Percentiles rank a stretch among this genome's conserved stretches.
Evolutionary conservation across 2,329 filamentous ascomycete species (phyloP).

Genomic region (Colletotrichum abscissum): DNA sequence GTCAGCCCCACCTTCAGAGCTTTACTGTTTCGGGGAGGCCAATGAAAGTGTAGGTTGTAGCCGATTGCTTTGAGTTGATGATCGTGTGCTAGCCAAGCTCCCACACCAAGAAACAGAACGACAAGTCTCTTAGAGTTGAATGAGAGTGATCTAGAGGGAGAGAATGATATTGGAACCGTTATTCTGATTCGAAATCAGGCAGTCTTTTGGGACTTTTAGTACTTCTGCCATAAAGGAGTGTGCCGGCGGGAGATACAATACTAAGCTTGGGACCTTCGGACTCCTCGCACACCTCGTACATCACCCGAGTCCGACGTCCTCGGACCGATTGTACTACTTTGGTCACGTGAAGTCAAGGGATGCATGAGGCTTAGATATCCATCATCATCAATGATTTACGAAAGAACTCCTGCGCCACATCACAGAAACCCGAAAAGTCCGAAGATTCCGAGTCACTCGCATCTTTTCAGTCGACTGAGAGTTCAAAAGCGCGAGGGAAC

Average conservation of each 20-base stretch:
- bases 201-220: too few species aligned
- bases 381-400: neutral
- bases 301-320: constrained; percentile 9
- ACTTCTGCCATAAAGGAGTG: neutral
- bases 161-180: too few species aligned
- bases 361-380: neutral
- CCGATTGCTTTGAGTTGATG: neutral
- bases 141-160: neutral
- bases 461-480: neutral
- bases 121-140: neutral
- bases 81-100: too few species aligned
- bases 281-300: constrained; percentile 1
- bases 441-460: neutral
- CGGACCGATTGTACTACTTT: neutral
- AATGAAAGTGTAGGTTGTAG: neutral
- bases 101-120: neutral
- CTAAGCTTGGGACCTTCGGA: neutral
- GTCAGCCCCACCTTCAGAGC: neutral
- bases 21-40: neutral
- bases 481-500: too few species aligned
- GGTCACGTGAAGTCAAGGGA: neutral
- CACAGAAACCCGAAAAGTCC: neutral
- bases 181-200: neutral
- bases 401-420: neutral
- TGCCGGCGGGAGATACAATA: too few species aligned